Base-by-base conservation (phyloP, 2,329 filamentous ascomycete genomes). In the Macroventuria anomochaeta region DNA sequence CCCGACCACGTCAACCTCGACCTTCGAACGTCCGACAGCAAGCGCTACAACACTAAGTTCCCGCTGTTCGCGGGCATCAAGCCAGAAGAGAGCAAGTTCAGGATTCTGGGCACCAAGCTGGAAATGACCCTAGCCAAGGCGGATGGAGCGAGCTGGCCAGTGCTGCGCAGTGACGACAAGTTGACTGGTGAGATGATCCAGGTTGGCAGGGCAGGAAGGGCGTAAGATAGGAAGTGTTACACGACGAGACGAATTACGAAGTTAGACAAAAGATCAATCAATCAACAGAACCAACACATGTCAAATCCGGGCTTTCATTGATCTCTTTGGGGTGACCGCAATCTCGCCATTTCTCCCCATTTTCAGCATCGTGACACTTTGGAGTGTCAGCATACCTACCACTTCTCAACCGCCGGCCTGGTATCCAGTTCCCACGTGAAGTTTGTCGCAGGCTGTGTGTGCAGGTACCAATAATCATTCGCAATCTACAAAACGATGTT, bases 81-180 rank as follows among this genome's bases (percentile, higher is more conserved):
- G 58, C 76, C 88, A 2, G 87, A 85, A 52, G 87, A 89, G 74
- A 91, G 88, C 63, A 82, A 83, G 51, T 93, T 85, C 79, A 91
- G 90, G 76, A 85, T 97, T 54, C 81, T 96, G 73, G 91, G 91
- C 21, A 96, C 92, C 1, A 97, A 97, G 80, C 79, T 97, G 44
- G 93, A 97, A 76, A 78, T 96, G 68, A 88, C 81, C 23, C 78
- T 97, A 48, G 84, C 75, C 23, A 89, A 89, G 77, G 87, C 87
- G 2, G 89, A 93, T 65, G 88, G 87, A 10, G 82, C 83, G 34
- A 89, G 90, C 68, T 97, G 93, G 93, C 89, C 92, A 28, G 90
- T 95, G 5, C 76, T 97, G 68, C 84, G 91, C 56, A 89, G 86
- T 54, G 90, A 95, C 66, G 91, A 96, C 65, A 82, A 79, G 61